A percentile compares a stretch with the other conserved stretches of the same genome.
Evolutionary conservation across 139 green algal genomes (phyloP).

Genomic region (Mesotaenium endlicherianum): DNA sequence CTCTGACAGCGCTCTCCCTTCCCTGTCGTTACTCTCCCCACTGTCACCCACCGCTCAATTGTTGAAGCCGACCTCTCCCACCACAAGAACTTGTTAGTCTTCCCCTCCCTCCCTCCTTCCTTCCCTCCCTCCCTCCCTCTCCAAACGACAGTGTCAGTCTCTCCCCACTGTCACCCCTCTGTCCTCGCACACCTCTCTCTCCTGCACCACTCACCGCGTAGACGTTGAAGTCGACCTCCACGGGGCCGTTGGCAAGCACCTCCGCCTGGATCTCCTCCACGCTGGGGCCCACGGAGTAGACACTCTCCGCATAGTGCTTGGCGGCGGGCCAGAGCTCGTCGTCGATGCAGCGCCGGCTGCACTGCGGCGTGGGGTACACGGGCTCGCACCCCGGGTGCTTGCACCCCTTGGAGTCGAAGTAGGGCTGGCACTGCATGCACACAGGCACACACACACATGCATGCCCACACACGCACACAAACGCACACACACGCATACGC

Average conservation of each 20-base stretch:
- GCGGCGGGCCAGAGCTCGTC: constrained; percentile 19
- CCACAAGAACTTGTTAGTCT: too few relatives aligned
- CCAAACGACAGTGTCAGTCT: too few relatives aligned
- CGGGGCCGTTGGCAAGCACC: constrained; percentile 37
- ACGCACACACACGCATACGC: too few relatives aligned
- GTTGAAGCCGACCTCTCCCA: too few relatives aligned
- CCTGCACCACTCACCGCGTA: constrained; percentile 23
- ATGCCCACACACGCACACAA: too few relatives aligned
- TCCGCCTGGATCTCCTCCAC: constrained; percentile 49
- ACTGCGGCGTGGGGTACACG: constrained; percentile 41
- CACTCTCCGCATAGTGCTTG: constrained; percentile 45
- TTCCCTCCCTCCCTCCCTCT: too few relatives aligned
- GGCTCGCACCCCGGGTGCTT: constrained; percentile 39
- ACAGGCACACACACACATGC: background rate
- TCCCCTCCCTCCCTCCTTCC: too few relatives aligned
- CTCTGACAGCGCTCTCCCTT: too few relatives aligned
- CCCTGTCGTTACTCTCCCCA: too few relatives aligned
- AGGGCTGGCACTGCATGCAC: constrained; percentile 38
- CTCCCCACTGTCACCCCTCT: too few relatives aligned
- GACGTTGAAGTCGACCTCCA: constrained; percentile 50
- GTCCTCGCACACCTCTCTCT: too few relatives aligned
- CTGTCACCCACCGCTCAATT: too few relatives aligned
- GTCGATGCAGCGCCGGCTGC: constrained; percentile 10
- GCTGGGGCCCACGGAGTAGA: constrained; percentile 32
- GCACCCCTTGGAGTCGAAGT: constrained; percentile 47